Base-by-base conservation (phyloP, 108 stramenopile genomes). In the Nannochloropsis salina region DNA sequence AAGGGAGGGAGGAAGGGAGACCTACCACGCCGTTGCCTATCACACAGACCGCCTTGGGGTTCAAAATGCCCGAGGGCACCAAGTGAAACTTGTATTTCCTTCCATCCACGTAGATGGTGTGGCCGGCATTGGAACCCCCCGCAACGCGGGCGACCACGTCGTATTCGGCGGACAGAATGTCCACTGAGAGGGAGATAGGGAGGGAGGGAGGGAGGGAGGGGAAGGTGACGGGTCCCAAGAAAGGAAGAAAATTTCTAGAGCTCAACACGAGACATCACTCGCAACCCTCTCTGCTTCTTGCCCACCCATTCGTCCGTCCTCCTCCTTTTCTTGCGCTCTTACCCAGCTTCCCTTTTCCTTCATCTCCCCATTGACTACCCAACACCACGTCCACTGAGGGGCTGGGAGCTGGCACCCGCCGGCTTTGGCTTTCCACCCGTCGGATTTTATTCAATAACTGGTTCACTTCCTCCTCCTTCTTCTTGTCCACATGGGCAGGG, bases 11-110 rank as follows among this genome's bases (percentile, higher is more conserved):
- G 5, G 61, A 4, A 74, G 61, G 61, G 61, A n/a, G n/a, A 74
- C 61, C 20, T 74, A 74, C 61, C 81, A 41, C 81, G 82, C 42
- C 82, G 11, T 81, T 81, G 41, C 83, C 88, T 45, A 99, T 96
- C 10, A 99, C 92, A 90, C 97, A 96, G 10, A 85, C 90, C 2
- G 95, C 96, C 41, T 92, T 90, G 80, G 93, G 92, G 90, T 98
- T 96, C 61, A 99, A 91, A 81, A 99, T 95, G 74, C 97, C 99
- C 31, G 94, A 96, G 80, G 99, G 99, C 31, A 99, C 87, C 79
- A 99, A 94, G 92, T 99, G 99, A 90, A 99, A 99, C 90, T 98
- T 98, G 94, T 98, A 99, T 90, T 97, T 97, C 89, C 93, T 92
- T 20, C 94, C 96, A 42, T 96, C 92, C 22, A 96, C 96, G 18